These are phyloP conservation scores for Leccinum pachyderme DNA, from an alignment of 1,284 basidiomycete species.

Conservation along the genomic window DNA sequence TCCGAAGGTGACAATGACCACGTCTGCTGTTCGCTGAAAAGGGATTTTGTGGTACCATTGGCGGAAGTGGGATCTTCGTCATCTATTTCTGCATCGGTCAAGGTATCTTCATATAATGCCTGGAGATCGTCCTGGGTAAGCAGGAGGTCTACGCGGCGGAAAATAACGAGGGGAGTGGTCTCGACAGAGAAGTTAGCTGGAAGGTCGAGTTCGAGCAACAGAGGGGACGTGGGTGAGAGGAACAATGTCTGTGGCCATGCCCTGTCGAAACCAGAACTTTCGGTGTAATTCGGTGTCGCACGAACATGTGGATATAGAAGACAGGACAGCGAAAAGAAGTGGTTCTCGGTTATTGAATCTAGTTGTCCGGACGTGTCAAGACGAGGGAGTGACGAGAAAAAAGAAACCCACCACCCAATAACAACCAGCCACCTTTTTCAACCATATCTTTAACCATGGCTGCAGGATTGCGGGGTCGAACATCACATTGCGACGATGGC, in stretches of 20 bases:
- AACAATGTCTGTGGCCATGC: constrained; percentile 63
- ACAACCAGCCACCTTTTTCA: constrained; percentile 66
- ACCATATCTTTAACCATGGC: constrained; percentile 53
- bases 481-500: constrained; percentile 42
- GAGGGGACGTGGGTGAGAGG: constrained; percentile 49
- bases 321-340: constrained; percentile 70
- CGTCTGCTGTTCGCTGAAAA: constrained; percentile 54
- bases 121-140: constrained; percentile 49
- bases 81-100: constrained; percentile 9
- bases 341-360: constrained; percentile 69
- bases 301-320: constrained; percentile 61
- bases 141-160: constrained; percentile 62
- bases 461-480: constrained; percentile 40
- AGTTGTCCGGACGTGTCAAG: constrained; percentile 1
- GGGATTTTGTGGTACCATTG: constrained; percentile 25
- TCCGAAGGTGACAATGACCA: constrained; percentile 53
- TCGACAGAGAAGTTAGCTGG: constrained; percentile 54
- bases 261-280: constrained; percentile 53
- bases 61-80: constrained; percentile 10
- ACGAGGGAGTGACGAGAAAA: background rate
- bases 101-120: constrained; percentile 39
- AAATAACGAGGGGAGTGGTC: constrained; percentile 58
- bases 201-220: constrained; percentile 36
- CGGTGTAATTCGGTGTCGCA: constrained; percentile 58
- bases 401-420: constrained; percentile 52